Base-by-base conservation (phyloP, 1,284 basidiomycete species). In the Meira miltonrushii region DNA sequence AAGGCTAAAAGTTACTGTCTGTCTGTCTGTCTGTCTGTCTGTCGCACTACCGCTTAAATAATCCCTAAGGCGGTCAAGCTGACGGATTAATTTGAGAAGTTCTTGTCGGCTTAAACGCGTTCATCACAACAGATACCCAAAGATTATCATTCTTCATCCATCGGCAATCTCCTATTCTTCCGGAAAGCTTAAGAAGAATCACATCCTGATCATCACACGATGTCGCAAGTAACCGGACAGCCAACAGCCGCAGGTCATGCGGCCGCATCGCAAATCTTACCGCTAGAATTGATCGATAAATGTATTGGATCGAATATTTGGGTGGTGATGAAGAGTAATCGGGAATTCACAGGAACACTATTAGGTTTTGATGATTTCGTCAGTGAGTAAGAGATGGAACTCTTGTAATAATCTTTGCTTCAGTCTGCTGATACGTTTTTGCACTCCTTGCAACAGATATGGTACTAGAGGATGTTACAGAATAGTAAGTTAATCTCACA, bases 321-420 rank as follows among this genome's bases (percentile, higher is more conserved):
- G 78, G 77, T 79, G 39, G 68, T 79, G 43, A 78, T 79, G 77
- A 78, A 78, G 66, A 67, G 69, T 28, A 67, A 77, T 39, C 61
- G 78, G 28, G 78, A 79, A 63, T 75, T 79, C 80, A 90, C 88
- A 15, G 94, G 94, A n/a, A 97, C 87, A 2, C 82, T 98, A 51
- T 84, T 94, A 46, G 94, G 95, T 2, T 98, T 98, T 75, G 95
- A 98, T 79, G 94, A 98, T 81, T 98, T 94, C 79, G 94, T 98
- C 79, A 98, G 94, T 97, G 80, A 85, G 94, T 96, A 60, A 55
- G 39, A 39, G 21, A 11, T 38, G n/a, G n/a, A n/a, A n/a, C n/a
- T n/a, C 7, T 37, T 47, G 55, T 37, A n/a, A 57, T 1, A 40
- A 21, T 15, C 3, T 17, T 2, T 7, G 7, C 25, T 12, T 6